A percentile compares a stretch with the other conserved stretches of the same genome.
phyloP scores from a whole-genome alignment of 2,329 filamentous ascomycete species.

The Bipolaris sorokiniana region DNA sequence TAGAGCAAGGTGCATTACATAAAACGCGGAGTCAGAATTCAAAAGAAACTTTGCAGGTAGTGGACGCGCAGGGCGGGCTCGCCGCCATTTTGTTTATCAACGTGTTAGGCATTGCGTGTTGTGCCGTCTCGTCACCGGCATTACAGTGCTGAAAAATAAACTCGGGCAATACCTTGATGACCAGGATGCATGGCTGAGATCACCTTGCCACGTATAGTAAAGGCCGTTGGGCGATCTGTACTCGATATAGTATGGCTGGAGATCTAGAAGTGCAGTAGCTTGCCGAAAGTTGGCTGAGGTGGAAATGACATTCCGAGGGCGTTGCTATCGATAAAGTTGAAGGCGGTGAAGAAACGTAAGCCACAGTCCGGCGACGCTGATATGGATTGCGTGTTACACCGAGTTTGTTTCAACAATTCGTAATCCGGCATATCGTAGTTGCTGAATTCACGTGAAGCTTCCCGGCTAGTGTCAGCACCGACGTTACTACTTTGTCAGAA shows the following conservation, averaged over 20 bases:
- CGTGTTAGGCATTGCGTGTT: constrained; percentile 24
- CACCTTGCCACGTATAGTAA: constrained; percentile 15
- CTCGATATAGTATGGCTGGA: constrained; percentile 10
- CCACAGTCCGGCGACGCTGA: not conserved
- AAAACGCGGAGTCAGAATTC: not conserved
- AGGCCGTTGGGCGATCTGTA: constrained; percentile 1
- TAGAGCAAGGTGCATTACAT: not conserved
- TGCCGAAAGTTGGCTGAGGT: constrained; percentile 15
- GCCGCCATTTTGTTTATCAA: constrained; percentile 16
- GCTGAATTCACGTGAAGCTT: not conserved
- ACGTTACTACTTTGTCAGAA: not conserved
- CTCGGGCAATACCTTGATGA: constrained; percentile 26
- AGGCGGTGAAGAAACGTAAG: constrained; percentile 17
- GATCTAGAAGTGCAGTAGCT: constrained; percentile 23
- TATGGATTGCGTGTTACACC: not conserved
- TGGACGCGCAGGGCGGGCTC: not conserved
- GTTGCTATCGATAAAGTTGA: constrained; percentile 17
- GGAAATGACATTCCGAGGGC: constrained; percentile 2
- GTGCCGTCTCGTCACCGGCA: constrained; percentile 15
- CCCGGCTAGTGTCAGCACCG: not conserved
- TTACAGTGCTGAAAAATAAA: constrained; percentile 17
- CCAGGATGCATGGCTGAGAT: constrained; percentile 22
- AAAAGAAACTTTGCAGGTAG: not conserved
- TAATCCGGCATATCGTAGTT: not conserved
- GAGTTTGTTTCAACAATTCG: not conserved